Conservation (phyloP, 768 basidiomycete genomes). For the Russula vinacea region DNA sequence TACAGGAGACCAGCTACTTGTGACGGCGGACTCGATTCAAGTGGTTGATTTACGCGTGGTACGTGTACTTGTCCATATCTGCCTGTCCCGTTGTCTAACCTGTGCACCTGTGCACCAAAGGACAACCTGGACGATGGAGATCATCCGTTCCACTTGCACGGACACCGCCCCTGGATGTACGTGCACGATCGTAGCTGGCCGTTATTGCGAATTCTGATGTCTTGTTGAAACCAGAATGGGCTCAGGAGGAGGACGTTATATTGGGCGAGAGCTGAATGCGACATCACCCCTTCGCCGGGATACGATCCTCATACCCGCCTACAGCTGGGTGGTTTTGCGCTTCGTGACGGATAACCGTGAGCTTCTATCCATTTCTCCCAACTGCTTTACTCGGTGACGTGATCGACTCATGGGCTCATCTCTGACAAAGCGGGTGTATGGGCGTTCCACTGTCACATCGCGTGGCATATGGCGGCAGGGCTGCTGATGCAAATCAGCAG, state of each 20-base stretch:
- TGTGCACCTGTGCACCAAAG: background rate
- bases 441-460: slow-evolving; percentile 28
- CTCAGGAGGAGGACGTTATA: slow-evolving; percentile 20
- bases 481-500: slow-evolving; percentile 24
- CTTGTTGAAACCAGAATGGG: slow-evolving; percentile 24
- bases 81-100: background rate
- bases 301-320: slow-evolving; percentile 25
- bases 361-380: background rate
- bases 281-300: slow-evolving; percentile 24
- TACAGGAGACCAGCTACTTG: slow-evolving; percentile 16
- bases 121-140: slow-evolving; percentile 28
- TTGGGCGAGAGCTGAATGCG: slow-evolving; percentile 15
- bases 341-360: slow-evolving; percentile 28
- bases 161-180: slow-evolving; percentile 26
- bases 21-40: slow-evolving; percentile 26
- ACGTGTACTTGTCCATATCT: background rate
- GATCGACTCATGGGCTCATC: background rate
- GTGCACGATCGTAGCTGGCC: background rate
- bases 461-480: slow-evolving; percentile 27
- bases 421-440: slow-evolving; percentile 16
- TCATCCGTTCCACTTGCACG: slow-evolving; percentile 27
- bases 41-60: slow-evolving; percentile 22
- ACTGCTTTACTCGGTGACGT: background rate
- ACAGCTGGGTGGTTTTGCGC: slow-evolving; percentile 22
- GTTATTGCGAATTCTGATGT: background rate